Evolutionary conservation across 2,329 filamentous ascomycete genomes (phyloP).

Genomic region (Diaporthe sp.): DNA sequence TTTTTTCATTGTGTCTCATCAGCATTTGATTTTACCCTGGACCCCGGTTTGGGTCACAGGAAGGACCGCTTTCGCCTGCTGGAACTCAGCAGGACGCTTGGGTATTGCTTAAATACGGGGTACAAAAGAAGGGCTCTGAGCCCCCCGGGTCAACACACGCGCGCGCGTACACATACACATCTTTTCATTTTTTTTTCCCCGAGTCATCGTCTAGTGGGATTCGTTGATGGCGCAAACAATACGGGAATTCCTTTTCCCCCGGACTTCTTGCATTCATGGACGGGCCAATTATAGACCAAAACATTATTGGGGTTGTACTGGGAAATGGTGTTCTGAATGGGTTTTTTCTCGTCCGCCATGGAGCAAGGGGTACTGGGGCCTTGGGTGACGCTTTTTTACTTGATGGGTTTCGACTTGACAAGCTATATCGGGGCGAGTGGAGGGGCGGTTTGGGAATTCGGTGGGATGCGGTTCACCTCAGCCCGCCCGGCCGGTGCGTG

Average conservation of each 20-base stretch:
- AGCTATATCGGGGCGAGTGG: background rate
- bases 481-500: slow-evolving; percentile 2
- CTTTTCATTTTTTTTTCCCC: background rate
- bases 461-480: background rate
- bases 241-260: background rate
- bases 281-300: slow-evolving; percentile 21
- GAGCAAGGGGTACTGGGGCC: slow-evolving; percentile 15
- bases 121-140: slow-evolving; percentile 10
- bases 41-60: background rate
- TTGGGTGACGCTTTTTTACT: background rate
- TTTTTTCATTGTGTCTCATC: background rate
- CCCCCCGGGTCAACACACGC: background rate
- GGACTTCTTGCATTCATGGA: slow-evolving; percentile 20
- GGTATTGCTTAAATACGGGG: slow-evolving; percentile 11
- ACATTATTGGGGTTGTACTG: background rate
- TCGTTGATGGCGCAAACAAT: slow-evolving; percentile 6
- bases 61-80: background rate
- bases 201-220: background rate
- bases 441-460: background rate
- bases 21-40: background rate
- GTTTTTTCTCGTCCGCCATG: background rate
- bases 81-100: background rate
- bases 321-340: background rate
- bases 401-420: background rate
- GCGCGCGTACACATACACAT: background rate